These are phyloP conservation scores for Colletotrichum gloeosporioides DNA, from an alignment of 2,329 filamentous ascomycete species.

Conservation along the genomic window DNA sequence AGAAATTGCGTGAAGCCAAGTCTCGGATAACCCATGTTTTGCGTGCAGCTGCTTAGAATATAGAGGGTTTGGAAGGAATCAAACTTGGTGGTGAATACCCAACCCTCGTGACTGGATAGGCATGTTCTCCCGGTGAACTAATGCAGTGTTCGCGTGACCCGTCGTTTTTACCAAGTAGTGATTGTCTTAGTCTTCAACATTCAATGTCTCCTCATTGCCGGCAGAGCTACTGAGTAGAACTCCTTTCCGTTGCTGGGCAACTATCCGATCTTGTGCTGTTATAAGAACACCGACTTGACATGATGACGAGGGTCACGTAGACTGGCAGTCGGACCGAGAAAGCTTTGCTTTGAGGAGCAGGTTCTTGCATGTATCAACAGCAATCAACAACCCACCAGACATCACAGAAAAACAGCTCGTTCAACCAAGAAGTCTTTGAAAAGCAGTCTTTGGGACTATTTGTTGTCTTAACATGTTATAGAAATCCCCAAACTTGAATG, in stretches of 20 bases:
- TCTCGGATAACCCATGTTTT: not conserved
- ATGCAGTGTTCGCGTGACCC: not conserved
- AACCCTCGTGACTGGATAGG: not conserved
- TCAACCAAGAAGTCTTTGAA: not conserved
- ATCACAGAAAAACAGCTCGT: not conserved
- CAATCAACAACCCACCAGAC: not conserved
- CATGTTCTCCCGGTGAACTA: not conserved
- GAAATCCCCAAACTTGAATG: not conserved
- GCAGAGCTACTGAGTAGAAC: not conserved
- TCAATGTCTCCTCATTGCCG: not conserved
- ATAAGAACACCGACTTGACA: not conserved
- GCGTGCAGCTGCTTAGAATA: not conserved
- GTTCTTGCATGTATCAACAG: accelerated
- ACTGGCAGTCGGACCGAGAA: not conserved
- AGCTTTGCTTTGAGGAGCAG: accelerated
- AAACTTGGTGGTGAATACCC: accelerated
- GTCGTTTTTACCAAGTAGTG: not conserved
- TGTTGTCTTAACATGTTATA: accelerated
- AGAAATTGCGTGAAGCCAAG: not conserved
- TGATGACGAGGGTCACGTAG: not conserved
- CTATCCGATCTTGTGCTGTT: not conserved
- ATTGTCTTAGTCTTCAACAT: not conserved
- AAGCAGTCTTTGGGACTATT: not conserved
- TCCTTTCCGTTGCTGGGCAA: not conserved
- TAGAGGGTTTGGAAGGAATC: not conserved